These are phyloP conservation scores for Ustilago loliicola DNA, from an alignment of 1,284 basidiomycete species.

Conservation along the genomic window DNA sequence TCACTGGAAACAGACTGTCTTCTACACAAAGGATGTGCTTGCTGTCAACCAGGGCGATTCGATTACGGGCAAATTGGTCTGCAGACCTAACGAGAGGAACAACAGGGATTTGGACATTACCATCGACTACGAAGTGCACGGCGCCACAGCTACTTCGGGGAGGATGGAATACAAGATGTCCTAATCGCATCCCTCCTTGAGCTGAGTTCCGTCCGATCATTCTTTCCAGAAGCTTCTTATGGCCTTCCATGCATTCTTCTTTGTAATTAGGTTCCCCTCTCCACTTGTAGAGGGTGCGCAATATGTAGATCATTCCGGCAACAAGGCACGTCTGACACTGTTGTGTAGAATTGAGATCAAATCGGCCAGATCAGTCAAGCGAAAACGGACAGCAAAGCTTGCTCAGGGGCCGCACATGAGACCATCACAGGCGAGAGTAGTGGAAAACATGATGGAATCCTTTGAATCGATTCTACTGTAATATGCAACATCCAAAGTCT, in stretches of 20 bases:
- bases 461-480: not conserved
- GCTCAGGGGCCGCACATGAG: too few relatives aligned
- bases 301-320: slow-evolving; percentile 6
- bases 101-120: slow-evolving; percentile 68
- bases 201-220: too few relatives aligned
- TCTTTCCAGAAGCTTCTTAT: not conserved
- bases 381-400: too few relatives aligned
- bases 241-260: not conserved
- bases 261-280: slow-evolving; percentile 13
- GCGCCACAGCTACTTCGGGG: slow-evolving; percentile 42
- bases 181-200: not conserved
- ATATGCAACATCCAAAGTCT: not conserved
- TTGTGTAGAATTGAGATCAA: not conserved
- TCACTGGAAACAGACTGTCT: slow-evolving; percentile 71
- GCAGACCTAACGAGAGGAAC: slow-evolving; percentile 66
- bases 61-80: slow-evolving; percentile 61
- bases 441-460: not conserved
- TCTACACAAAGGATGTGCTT: slow-evolving; percentile 68
- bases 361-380: not conserved
- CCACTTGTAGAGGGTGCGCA: not conserved
- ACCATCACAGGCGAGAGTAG: not conserved
- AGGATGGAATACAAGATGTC: slow-evolving; percentile 70
- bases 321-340: not conserved
- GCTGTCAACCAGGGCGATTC: slow-evolving; percentile 64
- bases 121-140: slow-evolving; percentile 62